Conservation (phyloP, 2,329 filamentous ascomycete genomes). For the Cyphellophora attinorum region DNA sequence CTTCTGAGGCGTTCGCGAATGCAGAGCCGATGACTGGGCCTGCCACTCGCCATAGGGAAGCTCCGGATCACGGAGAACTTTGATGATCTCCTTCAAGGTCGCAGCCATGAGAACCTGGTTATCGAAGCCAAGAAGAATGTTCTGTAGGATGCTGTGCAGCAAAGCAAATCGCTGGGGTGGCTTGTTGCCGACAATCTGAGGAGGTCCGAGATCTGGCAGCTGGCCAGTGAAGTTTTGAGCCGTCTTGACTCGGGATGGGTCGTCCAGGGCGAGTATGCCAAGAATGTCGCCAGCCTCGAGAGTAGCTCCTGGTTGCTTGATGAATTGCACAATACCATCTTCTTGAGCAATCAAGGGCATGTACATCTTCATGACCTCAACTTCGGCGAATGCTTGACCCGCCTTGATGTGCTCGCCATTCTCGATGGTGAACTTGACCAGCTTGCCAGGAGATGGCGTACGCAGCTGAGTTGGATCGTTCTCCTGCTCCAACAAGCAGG, state of each 20-base stretch:
- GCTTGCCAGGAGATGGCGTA: constrained; percentile 89
- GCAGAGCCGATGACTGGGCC: constrained; percentile 89
- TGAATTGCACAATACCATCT: constrained; percentile 91
- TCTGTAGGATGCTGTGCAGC: constrained; percentile 66
- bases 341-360: constrained; percentile 95
- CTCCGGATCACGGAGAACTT: constrained; percentile 79
- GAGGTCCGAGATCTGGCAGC: constrained; percentile 75
- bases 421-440: constrained; percentile 95
- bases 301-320: constrained; percentile 98
- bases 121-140: constrained; percentile 89
- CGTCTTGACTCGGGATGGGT: constrained; percentile 92
- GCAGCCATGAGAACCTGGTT: constrained; percentile 93
- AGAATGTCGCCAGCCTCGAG: constrained; percentile 96
- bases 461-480: constrained; percentile 97
- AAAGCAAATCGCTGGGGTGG: constrained; percentile 77
- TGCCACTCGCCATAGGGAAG: constrained; percentile 96
- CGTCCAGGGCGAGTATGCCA: constrained; percentile 91
- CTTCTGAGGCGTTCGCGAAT: constrained; percentile 93
- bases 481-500: constrained; percentile 93
- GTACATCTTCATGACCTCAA: constrained; percentile 99
- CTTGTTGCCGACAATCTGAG: constrained; percentile 82
- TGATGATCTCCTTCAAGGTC: constrained; percentile 79
- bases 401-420: constrained; percentile 89
- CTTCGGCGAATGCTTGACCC: constrained; percentile 88
- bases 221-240: constrained; percentile 88